These are phyloP conservation scores for Lecanicillium sp. DNA, from an alignment of 2,329 filamentous ascomycete genomes.

Conservation along the genomic window DNA sequence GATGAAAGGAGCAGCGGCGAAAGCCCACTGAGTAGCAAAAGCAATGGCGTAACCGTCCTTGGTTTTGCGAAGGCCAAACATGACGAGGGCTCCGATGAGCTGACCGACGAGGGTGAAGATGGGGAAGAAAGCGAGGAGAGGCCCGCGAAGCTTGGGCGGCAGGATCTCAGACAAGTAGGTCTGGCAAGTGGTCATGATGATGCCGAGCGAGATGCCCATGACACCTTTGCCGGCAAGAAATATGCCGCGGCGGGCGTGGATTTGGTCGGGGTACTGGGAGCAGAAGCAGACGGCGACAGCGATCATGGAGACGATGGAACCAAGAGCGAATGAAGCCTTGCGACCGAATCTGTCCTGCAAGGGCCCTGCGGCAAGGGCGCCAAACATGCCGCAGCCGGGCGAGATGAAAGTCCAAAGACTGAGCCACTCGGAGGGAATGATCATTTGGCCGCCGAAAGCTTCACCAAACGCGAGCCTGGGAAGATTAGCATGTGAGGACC, in stretches of 20 bases:
- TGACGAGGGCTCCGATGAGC: conserved; percentile 37
- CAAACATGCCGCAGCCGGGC: conserved; percentile 33
- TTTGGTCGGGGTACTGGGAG: conserved; percentile 18
- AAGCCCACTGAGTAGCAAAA: conserved; percentile 40
- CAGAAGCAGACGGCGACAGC: conserved; percentile 29
- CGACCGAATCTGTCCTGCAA: conserved; percentile 36
- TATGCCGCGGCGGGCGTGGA: conserved; percentile 26
- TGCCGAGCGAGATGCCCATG: conserved; percentile 39
- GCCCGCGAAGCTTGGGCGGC: conserved; percentile 38
- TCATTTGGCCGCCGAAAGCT: conserved; percentile 24
- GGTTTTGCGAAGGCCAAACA: conserved; percentile 28
- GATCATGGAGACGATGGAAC: conserved; percentile 30
- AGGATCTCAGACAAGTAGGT: conserved; percentile 48
- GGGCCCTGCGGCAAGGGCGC: conserved; percentile 31
- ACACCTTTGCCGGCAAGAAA: conserved; percentile 42
- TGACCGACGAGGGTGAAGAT: conserved; percentile 44
- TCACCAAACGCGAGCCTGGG: conserved; percentile 29
- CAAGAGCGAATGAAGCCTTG: conserved; percentile 28
- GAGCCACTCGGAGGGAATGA: conserved; percentile 38
- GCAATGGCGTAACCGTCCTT: conserved; percentile 33
- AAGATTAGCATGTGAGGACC: neutral
- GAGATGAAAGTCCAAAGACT: conserved; percentile 37
- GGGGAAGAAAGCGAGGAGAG: conserved; percentile 43
- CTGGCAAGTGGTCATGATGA: conserved; percentile 35
- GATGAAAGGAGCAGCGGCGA: conserved; percentile 35